Percentiles rank a stretch among this genome's conserved stretches.
phyloP scores from a whole-genome alignment of 352 stramenopile species.

The Pythium diclinum region DNA sequence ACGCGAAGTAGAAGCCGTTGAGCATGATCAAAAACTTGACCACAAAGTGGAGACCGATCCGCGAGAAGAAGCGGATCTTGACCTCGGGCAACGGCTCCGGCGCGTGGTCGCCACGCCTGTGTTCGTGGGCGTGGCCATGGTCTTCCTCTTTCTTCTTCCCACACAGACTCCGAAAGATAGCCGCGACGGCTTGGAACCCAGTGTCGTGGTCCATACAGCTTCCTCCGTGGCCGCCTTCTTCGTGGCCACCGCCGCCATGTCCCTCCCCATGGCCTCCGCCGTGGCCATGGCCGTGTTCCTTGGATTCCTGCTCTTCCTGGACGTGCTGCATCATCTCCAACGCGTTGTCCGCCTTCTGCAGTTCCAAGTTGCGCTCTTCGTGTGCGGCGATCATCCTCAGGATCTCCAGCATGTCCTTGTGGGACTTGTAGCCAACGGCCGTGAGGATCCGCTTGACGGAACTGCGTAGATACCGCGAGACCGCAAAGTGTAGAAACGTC shows the following conservation, averaged over 20 bases:
- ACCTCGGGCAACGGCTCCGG: constrained; percentile 10
- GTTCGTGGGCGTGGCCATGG: not conserved
- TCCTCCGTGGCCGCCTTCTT: constrained; percentile 8
- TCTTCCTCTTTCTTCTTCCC: constrained; percentile 19
- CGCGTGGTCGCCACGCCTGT: not conserved
- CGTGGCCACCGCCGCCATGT: not conserved
- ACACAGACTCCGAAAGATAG: constrained; percentile 12
- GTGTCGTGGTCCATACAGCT: constrained; percentile 20
- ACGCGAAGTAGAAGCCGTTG: constrained; percentile 25
- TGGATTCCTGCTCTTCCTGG: constrained; percentile 17
- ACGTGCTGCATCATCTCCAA: constrained; percentile 24
- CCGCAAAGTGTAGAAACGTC: constrained; percentile 14
- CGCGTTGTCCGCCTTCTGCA: constrained; percentile 10
- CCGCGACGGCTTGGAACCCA: constrained; percentile 15
- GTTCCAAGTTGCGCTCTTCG: constrained; percentile 15
- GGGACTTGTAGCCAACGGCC: constrained; percentile 18
- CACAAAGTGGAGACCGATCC: constrained; percentile 17
- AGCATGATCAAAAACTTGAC: constrained; percentile 28
- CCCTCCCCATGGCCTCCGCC: not conserved
- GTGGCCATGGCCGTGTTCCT: constrained; percentile 11
- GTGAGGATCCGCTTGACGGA: constrained; percentile 12
- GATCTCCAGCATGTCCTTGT: constrained; percentile 17
- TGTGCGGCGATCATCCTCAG: constrained; percentile 18
- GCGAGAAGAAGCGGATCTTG: constrained; percentile 26
- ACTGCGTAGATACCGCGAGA: constrained; percentile 17